Percentiles rank a stretch among this genome's conserved stretches.
Conservation (phyloP, 768 basidiomycete genomes). For the Tylopilus vinaceipallidus region DNA sequence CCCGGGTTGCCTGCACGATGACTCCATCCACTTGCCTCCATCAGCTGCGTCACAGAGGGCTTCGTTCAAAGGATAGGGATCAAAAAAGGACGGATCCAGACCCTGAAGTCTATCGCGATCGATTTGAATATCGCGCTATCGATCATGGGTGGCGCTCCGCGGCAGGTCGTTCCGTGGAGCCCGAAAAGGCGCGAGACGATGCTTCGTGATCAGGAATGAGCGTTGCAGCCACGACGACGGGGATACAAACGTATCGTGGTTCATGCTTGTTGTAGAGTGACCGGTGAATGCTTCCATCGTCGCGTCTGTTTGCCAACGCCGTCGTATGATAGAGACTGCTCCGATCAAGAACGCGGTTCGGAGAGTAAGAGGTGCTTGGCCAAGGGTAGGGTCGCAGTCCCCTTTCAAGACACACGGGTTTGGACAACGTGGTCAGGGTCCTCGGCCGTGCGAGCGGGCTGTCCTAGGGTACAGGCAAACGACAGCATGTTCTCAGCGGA, state of each 20-base stretch:
- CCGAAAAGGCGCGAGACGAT: conserved; percentile 1
- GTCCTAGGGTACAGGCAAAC: conserved; percentile 1
- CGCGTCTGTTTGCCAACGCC: not conserved
- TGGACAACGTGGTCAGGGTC: conserved; percentile 19
- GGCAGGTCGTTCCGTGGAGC: conserved; percentile 11
- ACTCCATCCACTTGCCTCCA: not conserved
- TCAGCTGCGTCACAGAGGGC: not conserved
- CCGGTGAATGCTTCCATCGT: not conserved
- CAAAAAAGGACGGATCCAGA: not conserved
- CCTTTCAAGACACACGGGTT: not conserved
- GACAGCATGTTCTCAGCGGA: conserved; percentile 8
- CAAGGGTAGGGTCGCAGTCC: conserved; percentile 3
- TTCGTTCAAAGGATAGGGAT: not conserved
- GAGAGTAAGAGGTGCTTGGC: no score
- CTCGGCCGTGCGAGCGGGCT: conserved; percentile 12
- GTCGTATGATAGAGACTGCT: not conserved
- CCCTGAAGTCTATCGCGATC: conserved; percentile 17
- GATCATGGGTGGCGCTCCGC: conserved; percentile 13
- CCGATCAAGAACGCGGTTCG: no score
- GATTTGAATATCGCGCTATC: not conserved
- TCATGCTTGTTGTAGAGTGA: conserved; percentile 6
- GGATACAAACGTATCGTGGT: not conserved
- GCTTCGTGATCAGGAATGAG: conserved; percentile 5
- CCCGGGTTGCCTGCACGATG: not conserved
- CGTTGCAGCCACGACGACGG: not conserved